phyloP scores from a whole-genome alignment of 768 basidiomycete genomes.

The Kwoniella dejecticola region DNA sequence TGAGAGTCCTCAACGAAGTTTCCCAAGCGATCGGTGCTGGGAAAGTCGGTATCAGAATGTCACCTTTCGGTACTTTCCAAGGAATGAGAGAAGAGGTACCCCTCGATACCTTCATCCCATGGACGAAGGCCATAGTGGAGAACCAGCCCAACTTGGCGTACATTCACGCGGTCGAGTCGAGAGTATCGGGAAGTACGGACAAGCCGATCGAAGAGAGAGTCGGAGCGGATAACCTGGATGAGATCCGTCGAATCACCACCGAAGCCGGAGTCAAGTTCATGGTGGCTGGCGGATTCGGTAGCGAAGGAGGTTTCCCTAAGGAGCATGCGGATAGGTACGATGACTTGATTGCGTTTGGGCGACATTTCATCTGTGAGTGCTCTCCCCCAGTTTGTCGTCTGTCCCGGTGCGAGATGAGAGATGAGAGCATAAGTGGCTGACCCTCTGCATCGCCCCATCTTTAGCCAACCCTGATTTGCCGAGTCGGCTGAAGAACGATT shows the following conservation, averaged over 20 bases:
- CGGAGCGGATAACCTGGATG: constrained; percentile 15
- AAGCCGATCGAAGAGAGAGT: constrained; percentile 6
- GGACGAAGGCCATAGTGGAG: constrained; percentile 20
- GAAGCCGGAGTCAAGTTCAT: constrained; percentile 14
- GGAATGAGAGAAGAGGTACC: constrained; percentile 52
- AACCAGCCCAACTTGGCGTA: constrained; percentile 27
- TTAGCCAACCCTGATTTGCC: constrained; percentile 30
- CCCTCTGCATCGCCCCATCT: neutral
- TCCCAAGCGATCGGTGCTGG: constrained; percentile 62
- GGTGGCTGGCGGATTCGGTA: constrained; percentile 18
- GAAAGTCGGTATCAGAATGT: constrained; percentile 62
- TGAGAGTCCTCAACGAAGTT: constrained; percentile 64
- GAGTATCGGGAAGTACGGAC: constrained; percentile 10
- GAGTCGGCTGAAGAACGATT: constrained; percentile 18
- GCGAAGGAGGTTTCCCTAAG: constrained; percentile 2
- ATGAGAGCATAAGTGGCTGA: neutral
- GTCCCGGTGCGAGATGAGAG: too few species aligned
- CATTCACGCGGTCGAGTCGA: constrained; percentile 21
- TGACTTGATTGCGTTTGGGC: constrained; percentile 25
- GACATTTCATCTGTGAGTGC: constrained; percentile 26
- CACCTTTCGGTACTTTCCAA: constrained; percentile 64
- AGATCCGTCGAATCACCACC: constrained; percentile 11
- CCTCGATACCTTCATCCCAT: constrained; percentile 20
- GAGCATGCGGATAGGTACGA: constrained; percentile 15
- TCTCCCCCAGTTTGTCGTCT: too few species aligned